A percentile compares a stretch with the other conserved stretches of the same genome.
phyloP scores from a whole-genome alignment of 2,329 filamentous ascomycete species.

The Penicillium sp. region DNA sequence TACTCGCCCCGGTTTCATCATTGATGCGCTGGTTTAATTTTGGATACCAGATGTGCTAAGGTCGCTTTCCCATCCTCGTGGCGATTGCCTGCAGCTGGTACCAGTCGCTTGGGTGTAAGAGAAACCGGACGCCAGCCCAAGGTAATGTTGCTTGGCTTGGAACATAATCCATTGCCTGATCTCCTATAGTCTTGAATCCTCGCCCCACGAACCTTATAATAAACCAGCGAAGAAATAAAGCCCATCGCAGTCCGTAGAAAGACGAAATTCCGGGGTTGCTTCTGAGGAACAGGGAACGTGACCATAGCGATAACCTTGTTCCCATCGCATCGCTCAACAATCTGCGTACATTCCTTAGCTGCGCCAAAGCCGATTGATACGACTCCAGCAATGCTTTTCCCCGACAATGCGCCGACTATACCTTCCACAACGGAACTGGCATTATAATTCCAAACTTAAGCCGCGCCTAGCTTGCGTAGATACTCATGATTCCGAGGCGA shows the following conservation, averaged over 20 bases:
- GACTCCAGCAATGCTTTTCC: neutral
- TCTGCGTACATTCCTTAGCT: neutral
- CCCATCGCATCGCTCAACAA: neutral
- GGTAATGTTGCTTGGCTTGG: no score
- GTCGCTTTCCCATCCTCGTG: neutral
- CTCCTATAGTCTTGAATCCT: no score
- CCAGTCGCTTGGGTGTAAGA: neutral
- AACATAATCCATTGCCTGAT: no score
- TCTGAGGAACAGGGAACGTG: neutral
- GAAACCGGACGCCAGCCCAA: no score
- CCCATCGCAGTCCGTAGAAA: neutral
- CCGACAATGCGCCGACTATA: neutral
- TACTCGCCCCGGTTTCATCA: neutral
- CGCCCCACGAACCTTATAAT: neutral
- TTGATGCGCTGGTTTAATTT: neutral
- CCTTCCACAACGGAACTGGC: neutral
- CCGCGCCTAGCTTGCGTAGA: neutral
- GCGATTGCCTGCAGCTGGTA: neutral
- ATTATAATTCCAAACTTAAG: neutral
- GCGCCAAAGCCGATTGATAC: neutral
- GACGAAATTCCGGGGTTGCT: neutral
- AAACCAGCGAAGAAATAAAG: neutral
- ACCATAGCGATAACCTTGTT: neutral
- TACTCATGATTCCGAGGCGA: neutral
- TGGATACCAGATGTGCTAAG: neutral